phyloP scores from a whole-genome alignment of 2,329 filamentous ascomycete species.

The Emergomyces africanus region DNA sequence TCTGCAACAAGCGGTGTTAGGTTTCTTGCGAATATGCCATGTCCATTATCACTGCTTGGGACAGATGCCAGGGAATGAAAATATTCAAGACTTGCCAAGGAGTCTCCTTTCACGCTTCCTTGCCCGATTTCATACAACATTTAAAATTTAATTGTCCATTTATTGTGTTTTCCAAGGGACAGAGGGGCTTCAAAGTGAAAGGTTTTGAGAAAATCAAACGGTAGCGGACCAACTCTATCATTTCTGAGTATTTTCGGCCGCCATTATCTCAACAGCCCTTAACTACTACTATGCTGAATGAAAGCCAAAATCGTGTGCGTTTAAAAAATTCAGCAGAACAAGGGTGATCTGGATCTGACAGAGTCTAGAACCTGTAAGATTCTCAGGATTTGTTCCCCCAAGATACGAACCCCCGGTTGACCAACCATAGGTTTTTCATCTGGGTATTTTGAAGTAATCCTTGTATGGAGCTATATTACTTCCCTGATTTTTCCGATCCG shows the following conservation, averaged over 20 bases:
- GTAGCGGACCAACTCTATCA: not conserved
- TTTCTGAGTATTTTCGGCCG: not conserved
- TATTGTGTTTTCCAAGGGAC: not conserved
- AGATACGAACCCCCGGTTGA: not conserved
- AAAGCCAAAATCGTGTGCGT: not conserved
- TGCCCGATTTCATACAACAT: not conserved
- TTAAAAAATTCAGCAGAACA: not conserved
- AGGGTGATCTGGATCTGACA: not conserved
- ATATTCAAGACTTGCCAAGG: not conserved
- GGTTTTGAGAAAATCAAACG: not conserved
- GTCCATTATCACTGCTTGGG: not conserved
- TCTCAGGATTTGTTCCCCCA: not conserved
- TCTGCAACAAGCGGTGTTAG: not conserved
- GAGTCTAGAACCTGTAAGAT: not conserved
- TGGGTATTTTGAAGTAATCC: not conserved
- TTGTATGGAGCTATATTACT: not conserved
- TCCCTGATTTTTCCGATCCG: not conserved
- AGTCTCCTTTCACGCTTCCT: not conserved
- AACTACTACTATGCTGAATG: not conserved
- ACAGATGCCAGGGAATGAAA: not conserved
- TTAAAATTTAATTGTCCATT: not conserved
- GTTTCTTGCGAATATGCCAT: not conserved
- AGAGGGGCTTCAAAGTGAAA: not conserved
- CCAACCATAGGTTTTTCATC: not conserved
- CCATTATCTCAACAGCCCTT: no score